phyloP scores from a whole-genome alignment of 805 yeast genomes.

The Yamadazyma akitaensis region DNA sequence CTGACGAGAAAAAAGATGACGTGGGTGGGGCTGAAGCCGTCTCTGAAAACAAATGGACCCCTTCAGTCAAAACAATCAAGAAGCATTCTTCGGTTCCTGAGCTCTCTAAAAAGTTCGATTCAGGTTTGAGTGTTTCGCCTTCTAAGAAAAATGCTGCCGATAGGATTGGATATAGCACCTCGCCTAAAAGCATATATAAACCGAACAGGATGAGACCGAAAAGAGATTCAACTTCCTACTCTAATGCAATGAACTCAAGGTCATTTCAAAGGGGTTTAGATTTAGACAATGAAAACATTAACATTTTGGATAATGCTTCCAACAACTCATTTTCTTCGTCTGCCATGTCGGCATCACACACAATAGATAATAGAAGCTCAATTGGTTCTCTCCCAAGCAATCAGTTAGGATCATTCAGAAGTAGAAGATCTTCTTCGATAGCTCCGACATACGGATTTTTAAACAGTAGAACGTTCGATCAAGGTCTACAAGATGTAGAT shows the following conservation, averaged over 20 bases:
- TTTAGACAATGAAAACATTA: constrained; percentile 34
- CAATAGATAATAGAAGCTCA: constrained; percentile 12
- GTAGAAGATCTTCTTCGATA: constrained; percentile 21
- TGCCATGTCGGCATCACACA: constrained; percentile 9
- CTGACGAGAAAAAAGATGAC: constrained; percentile 23
- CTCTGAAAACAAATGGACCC: background rate
- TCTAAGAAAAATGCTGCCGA: background rate
- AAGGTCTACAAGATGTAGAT: constrained; percentile 13
- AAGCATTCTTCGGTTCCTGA: constrained; percentile 2
- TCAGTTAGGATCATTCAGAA: constrained; percentile 11
- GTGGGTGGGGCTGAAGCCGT: constrained; percentile 8
- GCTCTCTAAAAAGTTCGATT: background rate
- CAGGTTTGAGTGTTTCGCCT: background rate
- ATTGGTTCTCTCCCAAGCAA: constrained; percentile 11
- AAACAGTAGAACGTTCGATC: constrained; percentile 7
- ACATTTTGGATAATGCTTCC: constrained; percentile 17
- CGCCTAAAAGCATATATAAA: constrained; percentile 10
- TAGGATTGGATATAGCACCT: constrained; percentile 1
- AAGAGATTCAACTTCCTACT: constrained; percentile 3
- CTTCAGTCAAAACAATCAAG: background rate
- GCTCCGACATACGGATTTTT: constrained; percentile 17
- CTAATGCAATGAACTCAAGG: background rate
- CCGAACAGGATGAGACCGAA: constrained; percentile 5
- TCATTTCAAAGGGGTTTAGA: constrained; percentile 16
- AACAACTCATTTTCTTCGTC: constrained; percentile 16